Evolutionary conservation across 495 filamentous ascomycete species (phyloP), one percentile per base, ranked within the genome.

Genomic region (Hypomontagnella submonticulosa): DNA sequence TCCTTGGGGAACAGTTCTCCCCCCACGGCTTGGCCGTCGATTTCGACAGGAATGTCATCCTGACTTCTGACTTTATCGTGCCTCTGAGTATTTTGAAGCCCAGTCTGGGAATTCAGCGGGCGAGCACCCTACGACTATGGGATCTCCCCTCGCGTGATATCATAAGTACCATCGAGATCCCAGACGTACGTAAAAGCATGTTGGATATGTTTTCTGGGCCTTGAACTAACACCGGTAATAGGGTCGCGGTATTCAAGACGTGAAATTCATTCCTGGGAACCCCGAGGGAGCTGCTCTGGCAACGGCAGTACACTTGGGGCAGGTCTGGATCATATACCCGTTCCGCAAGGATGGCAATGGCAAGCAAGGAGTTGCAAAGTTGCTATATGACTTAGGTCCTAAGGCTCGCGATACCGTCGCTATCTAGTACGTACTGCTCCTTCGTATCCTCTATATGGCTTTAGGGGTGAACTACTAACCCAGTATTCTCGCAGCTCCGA

Each of bases 271-370:
- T 64, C 86, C 85, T 3, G 83, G 84, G 7, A 86, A 89, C 75
- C 58, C 74, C 2, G 85, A 89, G 56, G 74, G 75, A 16, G 85
- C 85, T 19, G 85, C 85, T 23, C 76, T 89, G 16, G 86, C 85
- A 10, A 87, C 85, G 7, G 85, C 86, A 5, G 86, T 88, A 18
- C 81, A 84, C 40, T 81, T 85, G 4, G 86, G 84, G 36, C 83
- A 88, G 30, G 83, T 88, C 43, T 88, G 85, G 85, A 85, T 88
- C 68, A 85, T 89, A 75, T 88, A 88, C 67, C 86, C 86, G 12
- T 81, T 82, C 73, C 83, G 83, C 52, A 83, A 71, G 44, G 78
- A 84, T 56, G 60, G 72, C 8, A 77, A 80, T 47, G 85, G 84
- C 52, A 82, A 82, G 8, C 85, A 81, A 52, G 86, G 86, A 48